Evolutionary conservation across 2,329 filamentous ascomycete species (phyloP).

Genomic region (Alternaria triticina): DNA sequence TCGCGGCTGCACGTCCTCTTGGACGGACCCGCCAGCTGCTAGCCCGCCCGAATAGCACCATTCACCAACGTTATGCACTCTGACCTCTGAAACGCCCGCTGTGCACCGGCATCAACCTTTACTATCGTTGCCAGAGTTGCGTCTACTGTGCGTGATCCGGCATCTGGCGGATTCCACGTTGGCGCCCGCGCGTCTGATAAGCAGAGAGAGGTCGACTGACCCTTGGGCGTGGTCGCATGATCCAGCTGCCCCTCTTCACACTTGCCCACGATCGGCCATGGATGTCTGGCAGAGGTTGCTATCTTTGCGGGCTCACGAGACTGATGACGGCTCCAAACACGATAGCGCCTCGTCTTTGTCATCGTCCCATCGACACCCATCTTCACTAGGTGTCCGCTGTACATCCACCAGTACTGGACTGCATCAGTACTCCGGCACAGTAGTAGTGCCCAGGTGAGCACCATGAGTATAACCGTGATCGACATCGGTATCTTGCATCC

Average conservation of each 20-base stretch:
- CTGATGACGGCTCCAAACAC: conserved; percentile 5
- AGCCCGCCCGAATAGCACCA: conserved; percentile 36
- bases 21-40: conserved; percentile 37
- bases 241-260: conserved; percentile 32
- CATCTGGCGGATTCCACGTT: conserved; percentile 1
- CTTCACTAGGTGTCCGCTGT: conserved; percentile 4
- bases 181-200: conserved; percentile 23
- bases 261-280: conserved; percentile 21
- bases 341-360: conserved; percentile 1
- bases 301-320: conserved; percentile 27
- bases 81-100: conserved; percentile 36
- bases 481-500: conserved; percentile 10
- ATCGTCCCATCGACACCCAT: not conserved
- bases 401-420: conserved; percentile 1
- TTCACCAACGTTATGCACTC: conserved; percentile 42
- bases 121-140: not conserved
- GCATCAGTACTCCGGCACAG: not conserved
- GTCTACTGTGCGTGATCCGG: conserved; percentile 2
- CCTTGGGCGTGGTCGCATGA: conserved; percentile 34
- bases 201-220: conserved; percentile 18
- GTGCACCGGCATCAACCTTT: conserved; percentile 29
- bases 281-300: not conserved
- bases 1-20: conserved; percentile 40
- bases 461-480: conserved; percentile 17
- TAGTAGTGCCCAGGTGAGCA: not conserved